Evolutionary conservation across 2,329 filamentous ascomycete species (phyloP).

Genomic region (Podosphaera fusca): DNA sequence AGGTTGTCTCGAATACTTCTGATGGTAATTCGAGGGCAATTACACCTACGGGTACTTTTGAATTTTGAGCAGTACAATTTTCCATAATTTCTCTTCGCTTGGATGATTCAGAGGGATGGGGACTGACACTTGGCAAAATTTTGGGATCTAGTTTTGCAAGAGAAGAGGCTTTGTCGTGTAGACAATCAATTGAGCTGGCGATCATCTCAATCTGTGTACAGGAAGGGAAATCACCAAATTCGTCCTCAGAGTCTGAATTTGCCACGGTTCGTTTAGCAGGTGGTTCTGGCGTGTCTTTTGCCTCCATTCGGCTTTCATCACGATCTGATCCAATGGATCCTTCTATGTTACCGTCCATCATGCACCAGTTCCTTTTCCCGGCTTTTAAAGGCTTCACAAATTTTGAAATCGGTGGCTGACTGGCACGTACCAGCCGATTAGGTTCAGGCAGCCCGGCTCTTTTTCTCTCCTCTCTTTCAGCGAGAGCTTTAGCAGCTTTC

Average conservation of each 20-base stretch:
- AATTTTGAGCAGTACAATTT: constrained; percentile 3
- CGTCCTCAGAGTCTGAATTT: constrained; percentile 11
- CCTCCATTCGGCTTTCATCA: constrained; percentile 1
- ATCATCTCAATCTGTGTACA: constrained; percentile 12
- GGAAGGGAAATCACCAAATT: constrained; percentile 15
- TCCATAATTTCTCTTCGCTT: constrained; percentile 3
- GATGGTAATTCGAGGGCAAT: constrained; percentile 6
- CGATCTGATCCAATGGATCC: constrained; percentile 6
- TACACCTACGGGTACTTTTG: constrained; percentile 4
- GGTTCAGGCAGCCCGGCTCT: constrained; percentile 29
- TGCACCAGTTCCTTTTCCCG: constrained; percentile 8
- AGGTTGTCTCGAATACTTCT: constrained; percentile 4
- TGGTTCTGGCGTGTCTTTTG: background rate
- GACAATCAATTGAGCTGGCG: constrained; percentile 4
- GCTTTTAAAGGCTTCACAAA: constrained; percentile 20
- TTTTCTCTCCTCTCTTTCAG: constrained; percentile 26
- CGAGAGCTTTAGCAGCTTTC: constrained; percentile 30
- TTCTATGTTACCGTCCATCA: constrained; percentile 5
- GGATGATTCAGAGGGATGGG: background rate
- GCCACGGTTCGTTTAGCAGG: background rate
- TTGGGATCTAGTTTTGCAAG: too few relatives aligned
- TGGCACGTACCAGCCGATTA: constrained; percentile 24
- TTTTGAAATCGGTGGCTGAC: constrained; percentile 31
- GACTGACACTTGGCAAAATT: background rate
- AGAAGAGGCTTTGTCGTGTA: too few relatives aligned